Evolutionary conservation across 2,329 filamentous ascomycete species (phyloP).

Genomic region (Phaeosphaeriaceae sp.): DNA sequence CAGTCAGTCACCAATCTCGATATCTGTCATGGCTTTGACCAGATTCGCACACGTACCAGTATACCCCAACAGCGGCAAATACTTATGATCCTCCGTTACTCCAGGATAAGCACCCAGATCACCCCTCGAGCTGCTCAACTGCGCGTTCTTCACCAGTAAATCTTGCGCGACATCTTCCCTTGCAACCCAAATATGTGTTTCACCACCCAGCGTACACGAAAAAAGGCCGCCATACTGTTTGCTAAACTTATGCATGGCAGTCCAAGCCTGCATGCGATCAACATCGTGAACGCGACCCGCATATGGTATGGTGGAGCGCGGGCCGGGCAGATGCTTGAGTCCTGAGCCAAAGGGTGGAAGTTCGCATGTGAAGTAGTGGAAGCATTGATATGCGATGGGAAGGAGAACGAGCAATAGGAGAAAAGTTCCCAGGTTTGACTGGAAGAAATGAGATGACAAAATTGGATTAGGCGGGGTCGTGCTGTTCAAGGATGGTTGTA

Average conservation of each 20-base stretch:
- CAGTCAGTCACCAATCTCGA: too few species aligned
- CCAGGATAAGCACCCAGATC: constrained; percentile 4
- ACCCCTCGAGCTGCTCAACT: constrained; percentile 1
- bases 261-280: constrained; percentile 12
- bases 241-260: constrained; percentile 12
- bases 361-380: constrained; percentile 10
- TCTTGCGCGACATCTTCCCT: constrained; percentile 9
- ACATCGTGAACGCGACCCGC: constrained; percentile 12
- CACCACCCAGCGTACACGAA: constrained; percentile 6
- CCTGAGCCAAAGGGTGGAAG: constrained; percentile 8
- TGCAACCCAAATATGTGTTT: constrained; percentile 11
- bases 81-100: constrained; percentile 3
- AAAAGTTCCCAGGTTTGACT: not conserved
- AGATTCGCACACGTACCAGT: constrained; percentile 4
- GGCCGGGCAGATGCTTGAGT: constrained; percentile 13
- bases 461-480: not conserved
- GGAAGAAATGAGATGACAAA: not conserved
- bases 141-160: constrained; percentile 7
- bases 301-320: constrained; percentile 12
- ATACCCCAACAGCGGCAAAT: constrained; percentile 7
- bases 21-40: too few species aligned
- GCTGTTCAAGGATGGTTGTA: not conserved
- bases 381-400: constrained; percentile 1
- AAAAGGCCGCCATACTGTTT: constrained; percentile 6
- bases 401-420: not conserved